Evolutionary conservation across 352 stramenopile genomes (phyloP).

Genomic region (Phytophthora pluvialis): DNA sequence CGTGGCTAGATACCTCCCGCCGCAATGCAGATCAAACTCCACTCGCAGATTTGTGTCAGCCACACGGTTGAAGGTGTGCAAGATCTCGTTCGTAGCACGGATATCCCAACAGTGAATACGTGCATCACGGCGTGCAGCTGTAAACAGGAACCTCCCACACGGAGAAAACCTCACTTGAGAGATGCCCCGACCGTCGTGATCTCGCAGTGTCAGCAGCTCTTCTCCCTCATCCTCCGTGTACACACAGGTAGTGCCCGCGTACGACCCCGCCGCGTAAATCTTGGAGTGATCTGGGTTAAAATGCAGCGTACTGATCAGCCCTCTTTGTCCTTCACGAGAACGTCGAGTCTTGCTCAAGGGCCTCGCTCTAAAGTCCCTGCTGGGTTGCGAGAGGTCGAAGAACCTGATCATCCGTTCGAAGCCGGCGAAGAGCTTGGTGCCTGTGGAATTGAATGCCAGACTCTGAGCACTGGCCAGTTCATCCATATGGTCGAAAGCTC

Average conservation of each 20-base stretch:
- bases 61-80: slow-evolving; percentile 64
- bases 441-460: slow-evolving; percentile 81
- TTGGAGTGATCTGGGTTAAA: slow-evolving; percentile 87
- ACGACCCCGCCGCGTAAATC: slow-evolving; percentile 89
- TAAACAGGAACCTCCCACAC: slow-evolving; percentile 78
- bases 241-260: slow-evolving; percentile 80
- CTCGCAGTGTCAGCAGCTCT: slow-evolving; percentile 59
- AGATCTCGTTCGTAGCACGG: slow-evolving; percentile 66
- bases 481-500: slow-evolving; percentile 87
- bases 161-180: slow-evolving; percentile 84
- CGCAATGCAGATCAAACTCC: slow-evolving; percentile 78
- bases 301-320: slow-evolving; percentile 79
- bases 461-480: slow-evolving; percentile 82
- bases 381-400: slow-evolving; percentile 78
- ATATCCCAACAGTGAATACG: slow-evolving; percentile 90
- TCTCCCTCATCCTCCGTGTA: slow-evolving; percentile 85
- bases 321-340: slow-evolving; percentile 70
- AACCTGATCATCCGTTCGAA: slow-evolving; percentile 86
- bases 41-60: slow-evolving; percentile 81
- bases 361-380: slow-evolving; percentile 58
- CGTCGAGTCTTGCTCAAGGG: slow-evolving; percentile 73
- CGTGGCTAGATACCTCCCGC: slow-evolving; percentile 64
- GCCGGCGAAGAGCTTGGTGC: slow-evolving; percentile 85
- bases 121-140: slow-evolving; percentile 68
- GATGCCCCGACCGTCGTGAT: slow-evolving; percentile 81